Evolutionary conservation across 805 yeast species (phyloP).

Genomic region (Candida incommunis): DNA sequence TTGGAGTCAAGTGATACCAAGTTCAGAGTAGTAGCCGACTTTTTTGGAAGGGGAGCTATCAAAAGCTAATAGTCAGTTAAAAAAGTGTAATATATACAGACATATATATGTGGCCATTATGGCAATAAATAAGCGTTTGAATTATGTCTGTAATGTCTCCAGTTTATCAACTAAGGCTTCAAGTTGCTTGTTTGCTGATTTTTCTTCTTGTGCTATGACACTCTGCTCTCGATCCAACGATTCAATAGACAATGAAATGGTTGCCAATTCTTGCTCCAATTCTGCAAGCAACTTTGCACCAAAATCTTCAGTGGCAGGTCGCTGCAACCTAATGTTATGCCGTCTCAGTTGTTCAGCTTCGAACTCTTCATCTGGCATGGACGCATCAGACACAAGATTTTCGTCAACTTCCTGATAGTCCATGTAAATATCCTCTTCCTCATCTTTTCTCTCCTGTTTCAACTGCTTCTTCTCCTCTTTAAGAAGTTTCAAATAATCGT

Average conservation of each 20-base stretch:
- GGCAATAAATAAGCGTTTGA: slow-evolving; percentile 21
- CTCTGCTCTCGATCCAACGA: not conserved
- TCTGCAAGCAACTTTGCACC: not conserved
- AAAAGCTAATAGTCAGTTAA: not conserved
- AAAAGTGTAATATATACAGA: not conserved
- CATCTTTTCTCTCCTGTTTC: not conserved
- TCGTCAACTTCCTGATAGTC: not conserved
- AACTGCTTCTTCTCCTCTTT: not conserved
- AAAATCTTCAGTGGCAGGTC: not conserved
- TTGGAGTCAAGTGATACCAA: slow-evolving; percentile 41
- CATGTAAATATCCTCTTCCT: not conserved
- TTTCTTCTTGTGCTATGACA: not conserved
- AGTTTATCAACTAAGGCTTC: not conserved
- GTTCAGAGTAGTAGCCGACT: slow-evolving; percentile 65
- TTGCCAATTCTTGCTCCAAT: not conserved
- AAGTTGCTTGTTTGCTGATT: not conserved
- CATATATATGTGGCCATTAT: no score
- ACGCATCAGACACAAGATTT: not conserved
- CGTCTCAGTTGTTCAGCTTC: not conserved
- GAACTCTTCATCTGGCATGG: not conserved
- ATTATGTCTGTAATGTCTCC: not conserved
- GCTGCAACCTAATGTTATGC: not conserved
- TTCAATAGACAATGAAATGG: not conserved
- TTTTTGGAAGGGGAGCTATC: slow-evolving; percentile 80
- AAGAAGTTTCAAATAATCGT: not conserved